Conservation (phyloP, 352 stramenopile species). For the Phytophthora crassamura region DNA sequence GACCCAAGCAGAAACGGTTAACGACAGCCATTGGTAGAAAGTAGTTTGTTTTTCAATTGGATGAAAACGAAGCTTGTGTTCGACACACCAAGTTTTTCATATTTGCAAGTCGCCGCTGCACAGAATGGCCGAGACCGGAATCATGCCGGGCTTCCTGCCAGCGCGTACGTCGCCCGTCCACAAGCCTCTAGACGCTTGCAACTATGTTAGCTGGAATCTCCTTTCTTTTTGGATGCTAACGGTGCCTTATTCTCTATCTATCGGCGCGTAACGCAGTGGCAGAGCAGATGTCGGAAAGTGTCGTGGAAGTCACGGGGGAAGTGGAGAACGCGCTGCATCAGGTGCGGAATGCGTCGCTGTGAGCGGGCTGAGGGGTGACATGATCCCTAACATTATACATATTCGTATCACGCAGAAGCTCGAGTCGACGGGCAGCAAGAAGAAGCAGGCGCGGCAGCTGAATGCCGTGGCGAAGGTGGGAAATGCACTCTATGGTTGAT, state of each 20-base stretch:
- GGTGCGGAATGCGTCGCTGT: conserved; percentile 27
- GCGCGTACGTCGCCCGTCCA: conserved; percentile 45
- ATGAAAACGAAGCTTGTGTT: conserved; percentile 13
- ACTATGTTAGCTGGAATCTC: background rate
- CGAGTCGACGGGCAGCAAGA: conserved; percentile 61
- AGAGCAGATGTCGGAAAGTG: conserved; percentile 50
- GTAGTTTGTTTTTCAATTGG: background rate
- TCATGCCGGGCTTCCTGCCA: conserved; percentile 61
- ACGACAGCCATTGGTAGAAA: conserved; percentile 26
- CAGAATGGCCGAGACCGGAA: conserved; percentile 29
- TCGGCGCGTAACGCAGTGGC: conserved; percentile 41
- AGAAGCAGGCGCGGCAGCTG: conserved; percentile 65
- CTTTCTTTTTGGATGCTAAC: conserved; percentile 1
- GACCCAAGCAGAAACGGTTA: conserved; percentile 17
- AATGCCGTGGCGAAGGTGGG: conserved; percentile 70
- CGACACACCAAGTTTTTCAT: conserved; percentile 6
- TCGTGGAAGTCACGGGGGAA: conserved; percentile 61
- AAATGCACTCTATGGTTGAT: background rate
- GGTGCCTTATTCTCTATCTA: background rate
- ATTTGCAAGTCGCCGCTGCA: conserved; percentile 21
- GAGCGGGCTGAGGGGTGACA: background rate
- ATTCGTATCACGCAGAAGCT: conserved; percentile 34
- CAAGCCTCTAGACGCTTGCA: no score
- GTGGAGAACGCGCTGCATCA: conserved; percentile 76
- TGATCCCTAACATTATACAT: background rate